Conservation (phyloP, 2,329 filamentous ascomycete genomes). For the Aureobasidium leucospermi region DNA sequence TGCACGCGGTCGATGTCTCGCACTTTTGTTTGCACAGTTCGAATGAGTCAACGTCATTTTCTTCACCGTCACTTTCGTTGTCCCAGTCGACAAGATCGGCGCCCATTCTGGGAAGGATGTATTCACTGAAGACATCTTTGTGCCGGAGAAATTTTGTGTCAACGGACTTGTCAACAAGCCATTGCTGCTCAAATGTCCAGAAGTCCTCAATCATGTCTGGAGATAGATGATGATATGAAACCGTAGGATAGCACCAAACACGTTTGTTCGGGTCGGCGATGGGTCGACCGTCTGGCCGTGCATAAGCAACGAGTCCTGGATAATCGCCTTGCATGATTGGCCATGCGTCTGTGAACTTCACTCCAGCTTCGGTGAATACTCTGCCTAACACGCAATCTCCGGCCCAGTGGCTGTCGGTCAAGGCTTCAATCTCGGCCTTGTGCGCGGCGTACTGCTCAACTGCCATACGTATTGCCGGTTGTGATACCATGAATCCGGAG, state of each 20-base stretch:
- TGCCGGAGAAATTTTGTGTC: slow-evolving; percentile 21
- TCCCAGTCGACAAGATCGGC: slow-evolving; percentile 21
- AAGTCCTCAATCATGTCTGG: slow-evolving; percentile 20
- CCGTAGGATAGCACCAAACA: slow-evolving; percentile 24
- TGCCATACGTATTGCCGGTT: slow-evolving; percentile 29
- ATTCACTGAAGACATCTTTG: slow-evolving; percentile 24
- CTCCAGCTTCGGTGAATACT: slow-evolving; percentile 21
- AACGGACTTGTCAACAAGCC: slow-evolving; percentile 18
- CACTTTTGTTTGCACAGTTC: slow-evolving; percentile 22
- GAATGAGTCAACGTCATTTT: slow-evolving; percentile 15
- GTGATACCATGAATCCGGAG: slow-evolving; percentile 36
- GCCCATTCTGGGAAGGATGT: slow-evolving; percentile 21
- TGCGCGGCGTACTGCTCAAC: slow-evolving; percentile 33
- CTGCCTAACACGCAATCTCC: slow-evolving; percentile 25
- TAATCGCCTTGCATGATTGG: slow-evolving; percentile 25
- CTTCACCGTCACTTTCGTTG: slow-evolving; percentile 20
- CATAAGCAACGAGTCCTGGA: slow-evolving; percentile 22
- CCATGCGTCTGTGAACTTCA: slow-evolving; percentile 19
- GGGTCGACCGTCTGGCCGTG: slow-evolving; percentile 9
- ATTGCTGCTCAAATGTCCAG: slow-evolving; percentile 25
- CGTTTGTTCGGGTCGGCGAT: slow-evolving; percentile 16
- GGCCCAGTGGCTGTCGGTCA: slow-evolving; percentile 23
- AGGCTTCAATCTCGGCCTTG: slow-evolving; percentile 25
- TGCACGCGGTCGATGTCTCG: slow-evolving; percentile 17
- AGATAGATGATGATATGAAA: slow-evolving; percentile 22